These are phyloP conservation scores for Passalora sequoiae DNA, from an alignment of 2,329 filamentous ascomycete genomes.

Conservation along the genomic window DNA sequence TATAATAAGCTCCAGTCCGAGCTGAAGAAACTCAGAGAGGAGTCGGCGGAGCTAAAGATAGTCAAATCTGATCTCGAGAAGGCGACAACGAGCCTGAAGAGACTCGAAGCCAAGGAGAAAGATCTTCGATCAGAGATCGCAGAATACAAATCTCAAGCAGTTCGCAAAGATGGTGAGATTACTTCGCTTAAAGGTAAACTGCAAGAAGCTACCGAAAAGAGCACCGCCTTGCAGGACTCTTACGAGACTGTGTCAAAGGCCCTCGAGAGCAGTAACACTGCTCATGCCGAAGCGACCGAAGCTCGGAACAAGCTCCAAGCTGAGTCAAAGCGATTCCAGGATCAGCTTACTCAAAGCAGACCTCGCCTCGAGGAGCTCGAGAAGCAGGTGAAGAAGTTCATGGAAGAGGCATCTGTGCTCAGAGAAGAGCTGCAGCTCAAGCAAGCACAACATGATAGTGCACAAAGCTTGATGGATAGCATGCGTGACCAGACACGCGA, in stretches of 20 bases:
- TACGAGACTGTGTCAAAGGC: constrained; percentile 70
- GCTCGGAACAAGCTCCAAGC: constrained; percentile 64
- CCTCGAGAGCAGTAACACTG: constrained; percentile 68
- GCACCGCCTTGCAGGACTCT: constrained; percentile 72
- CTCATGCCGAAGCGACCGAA: constrained; percentile 72
- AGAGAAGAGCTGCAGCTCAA: constrained; percentile 81
- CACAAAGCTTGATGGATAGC: constrained; percentile 78
- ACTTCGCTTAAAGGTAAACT: constrained; percentile 73
- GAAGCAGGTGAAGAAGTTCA: constrained; percentile 63
- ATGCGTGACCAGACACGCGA: constrained; percentile 92
- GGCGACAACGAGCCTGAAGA: constrained; percentile 60
- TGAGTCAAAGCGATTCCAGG: constrained; percentile 66
- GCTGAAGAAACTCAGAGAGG: constrained; percentile 69
- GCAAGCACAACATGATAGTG: constrained; percentile 75
- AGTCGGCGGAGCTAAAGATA: constrained; percentile 67
- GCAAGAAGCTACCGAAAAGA: constrained; percentile 64
- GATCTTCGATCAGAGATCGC: constrained; percentile 72
- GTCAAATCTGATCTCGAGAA: constrained; percentile 68
- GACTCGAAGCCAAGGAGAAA: constrained; percentile 75
- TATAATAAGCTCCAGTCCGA: constrained; percentile 84
- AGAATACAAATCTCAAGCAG: constrained; percentile 62
- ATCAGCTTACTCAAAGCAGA: constrained; percentile 57
- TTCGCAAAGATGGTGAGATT: constrained; percentile 73
- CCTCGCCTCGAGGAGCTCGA: constrained; percentile 68
- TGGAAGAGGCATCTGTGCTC: constrained; percentile 61